Evolutionary conservation across 164 flowering plant species (phyloP), one percentile per base, ranked within the genome.

Genomic region (Tinospora cordifolia): DNA sequence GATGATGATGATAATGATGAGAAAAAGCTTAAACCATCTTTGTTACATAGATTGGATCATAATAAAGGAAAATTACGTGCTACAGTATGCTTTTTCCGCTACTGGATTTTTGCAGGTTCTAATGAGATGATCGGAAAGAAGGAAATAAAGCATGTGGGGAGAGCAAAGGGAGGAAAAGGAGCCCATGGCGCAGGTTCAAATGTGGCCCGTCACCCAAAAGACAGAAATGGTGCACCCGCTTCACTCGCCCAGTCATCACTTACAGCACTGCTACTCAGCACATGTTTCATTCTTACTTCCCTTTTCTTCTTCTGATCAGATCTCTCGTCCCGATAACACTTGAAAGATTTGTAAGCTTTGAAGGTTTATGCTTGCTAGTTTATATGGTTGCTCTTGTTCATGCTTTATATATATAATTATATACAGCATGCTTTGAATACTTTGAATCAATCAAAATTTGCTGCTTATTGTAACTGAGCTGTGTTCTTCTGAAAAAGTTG

Each of bases 261-360:
- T 19, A 54, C 59, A 51, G n/a, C 14, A 51, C 59, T 51, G 21
- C 60, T n/a, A 54, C 22, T 54, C 60, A 54, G 21, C 60, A 54
- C n/a, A 54, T 21, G 24, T 54, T 54, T 54, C 22, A 17, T 51
- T 51, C 59, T 51, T 15, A 22, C 59, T 51, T 51, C n/a, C 24
- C 60, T 54, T 54, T 54, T 54, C 60, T 54, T 21, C 60, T 54
- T 54, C 60, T 54, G 60, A 54, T 54, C 60, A n/a, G 60, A 54
- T 54, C 1, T 6, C 60, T 54, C 21, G 21, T 17, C 6, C n/a
- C 21, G 60, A 54, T 54, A 19, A 54, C 2, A 54, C 60, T 54
- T 54, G 36, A 30, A 30, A 30, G 36, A 19, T 54, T 54, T 19
- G 24, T 54, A 19, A 8, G 21, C 24, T 21, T 19, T 13, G 12